Evolutionary conservation across 306 rosid genomes (phyloP), one percentile per base, ranked within the genome.

Genomic region (Cucumis melo): DNA sequence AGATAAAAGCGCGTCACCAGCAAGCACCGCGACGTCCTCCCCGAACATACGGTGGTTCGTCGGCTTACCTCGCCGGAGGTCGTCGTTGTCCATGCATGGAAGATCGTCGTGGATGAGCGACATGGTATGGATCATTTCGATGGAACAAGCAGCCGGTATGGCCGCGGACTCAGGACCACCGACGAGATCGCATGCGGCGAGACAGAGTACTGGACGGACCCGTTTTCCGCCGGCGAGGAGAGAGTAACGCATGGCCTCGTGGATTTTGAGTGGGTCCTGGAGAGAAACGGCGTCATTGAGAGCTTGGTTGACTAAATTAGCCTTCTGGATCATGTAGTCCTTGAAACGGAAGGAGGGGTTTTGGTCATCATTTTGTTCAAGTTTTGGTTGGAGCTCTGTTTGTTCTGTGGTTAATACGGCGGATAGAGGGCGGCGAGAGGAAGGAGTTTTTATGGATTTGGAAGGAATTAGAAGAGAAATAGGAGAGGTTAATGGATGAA

Each of bases 71-170:
- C 90, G 86, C 10, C 92, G 85, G 78, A 88, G 85, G 76, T 86
- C 90, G n/a, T 88, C 92, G 80, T 88, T 86, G 62, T 88, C 92
- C 92, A 88, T 88, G 65, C 92, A 86, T 1, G 90, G 90, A 2
- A 88, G 48, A 9, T 88, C 92, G 38, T 88, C 90, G 80, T 88
- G 92, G 77, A 88, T 85, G 6, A 88, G 78, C 2, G 90, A 88
- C 92, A 88, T 88, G 78, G 90, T 86, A 38, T 88, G 92, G 44
- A 88, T 85, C 87, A 88, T 88, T 81, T 88, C 92, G 12, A 86
- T 53, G 8, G 90, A 88, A 29, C 90, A 86, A 0, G 92, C 89
- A 0, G 92, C 76, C 0, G 92, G 84, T 58, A 88, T 70, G 29
- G 92, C 85, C 1, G 77, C 57, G 13, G 61, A 41, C 53, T 82